These are phyloP conservation scores for Eucalyptus regnans DNA, from an alignment of 345 rosid genomes.

Conservation along the genomic window DNA sequence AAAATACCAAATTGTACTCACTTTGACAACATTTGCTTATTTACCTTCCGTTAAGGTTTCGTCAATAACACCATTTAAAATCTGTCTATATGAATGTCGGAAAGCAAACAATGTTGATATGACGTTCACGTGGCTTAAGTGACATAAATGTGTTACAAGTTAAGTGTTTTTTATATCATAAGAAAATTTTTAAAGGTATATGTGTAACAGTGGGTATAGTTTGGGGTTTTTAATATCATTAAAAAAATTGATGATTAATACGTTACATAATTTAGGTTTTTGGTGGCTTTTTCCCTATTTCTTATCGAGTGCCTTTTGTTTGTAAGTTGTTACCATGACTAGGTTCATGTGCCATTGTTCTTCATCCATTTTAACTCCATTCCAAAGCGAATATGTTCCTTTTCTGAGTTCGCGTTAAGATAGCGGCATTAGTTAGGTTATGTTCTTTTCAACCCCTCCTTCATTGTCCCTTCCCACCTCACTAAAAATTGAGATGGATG, in stretches of 20 bases:
- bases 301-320: background rate
- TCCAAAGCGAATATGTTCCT: background rate
- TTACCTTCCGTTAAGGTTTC: background rate
- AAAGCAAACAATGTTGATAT: no score
- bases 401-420: background rate
- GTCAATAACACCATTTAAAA: background rate
- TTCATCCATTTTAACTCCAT: background rate
- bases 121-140: accelerated
- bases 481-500: background rate
- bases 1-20: accelerated
- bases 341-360: background rate
- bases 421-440: background rate
- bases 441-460: background rate
- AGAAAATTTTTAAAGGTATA: no score
- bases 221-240: background rate
- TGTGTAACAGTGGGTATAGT: background rate
- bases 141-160: no score
- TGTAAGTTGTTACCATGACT: background rate
- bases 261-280: background rate
- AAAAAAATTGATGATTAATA: no score
- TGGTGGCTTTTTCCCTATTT: background rate
- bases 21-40: background rate
- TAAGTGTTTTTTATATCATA: background rate
- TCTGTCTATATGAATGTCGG: accelerated
- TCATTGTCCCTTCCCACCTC: background rate